Conservation (phyloP, 306 rosid species). For the Medicago arabica region DNA sequence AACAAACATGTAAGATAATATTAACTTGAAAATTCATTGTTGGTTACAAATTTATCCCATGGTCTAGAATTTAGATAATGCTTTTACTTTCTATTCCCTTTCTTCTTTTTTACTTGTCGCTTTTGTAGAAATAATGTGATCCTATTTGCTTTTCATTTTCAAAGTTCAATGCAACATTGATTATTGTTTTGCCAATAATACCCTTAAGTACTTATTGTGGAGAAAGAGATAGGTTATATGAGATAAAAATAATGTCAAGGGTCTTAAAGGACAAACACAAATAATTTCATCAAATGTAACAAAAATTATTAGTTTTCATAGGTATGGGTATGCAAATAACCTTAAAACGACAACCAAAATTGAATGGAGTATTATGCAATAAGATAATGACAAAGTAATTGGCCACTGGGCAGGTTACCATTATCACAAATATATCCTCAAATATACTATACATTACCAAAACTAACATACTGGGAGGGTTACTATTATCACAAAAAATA, state of each 20-base stretch:
- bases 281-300: background rate
- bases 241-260: background rate
- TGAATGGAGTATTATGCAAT: background rate
- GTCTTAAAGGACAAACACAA: background rate
- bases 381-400: slow-evolving; percentile 18
- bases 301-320: background rate
- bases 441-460: background rate
- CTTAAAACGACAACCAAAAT: background rate
- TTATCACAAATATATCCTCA: background rate
- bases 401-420: too few relatives aligned
- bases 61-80: slow-evolving; percentile 27
- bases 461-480: background rate
- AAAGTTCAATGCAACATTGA: background rate
- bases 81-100: background rate
- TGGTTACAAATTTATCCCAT: background rate
- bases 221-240: background rate
- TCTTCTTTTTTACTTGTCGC: too few relatives aligned
- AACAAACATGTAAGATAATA: slow-evolving; percentile 6
- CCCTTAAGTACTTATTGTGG: background rate
- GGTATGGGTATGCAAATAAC: background rate
- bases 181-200: too few relatives aligned
- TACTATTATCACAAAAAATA: background rate
- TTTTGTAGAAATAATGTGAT: background rate
- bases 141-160: background rate
- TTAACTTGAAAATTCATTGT: slow-evolving; percentile 10